Percentiles rank a stretch among this genome's conserved stretches.
Evolutionary conservation across 129 eudicot species (phyloP).

Genomic region (Apium graveolens): DNA sequence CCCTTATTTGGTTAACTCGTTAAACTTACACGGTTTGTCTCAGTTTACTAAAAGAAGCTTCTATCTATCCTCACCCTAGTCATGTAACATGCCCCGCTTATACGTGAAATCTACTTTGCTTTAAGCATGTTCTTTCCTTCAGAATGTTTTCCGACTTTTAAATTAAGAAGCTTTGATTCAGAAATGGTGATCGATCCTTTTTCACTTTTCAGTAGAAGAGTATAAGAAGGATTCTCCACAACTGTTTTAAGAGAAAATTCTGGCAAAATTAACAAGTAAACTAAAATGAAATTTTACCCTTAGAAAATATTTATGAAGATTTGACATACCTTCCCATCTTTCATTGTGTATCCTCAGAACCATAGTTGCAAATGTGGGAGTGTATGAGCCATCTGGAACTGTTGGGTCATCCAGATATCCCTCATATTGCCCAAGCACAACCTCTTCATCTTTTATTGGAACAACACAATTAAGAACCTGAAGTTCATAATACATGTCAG

Average conservation of each 20-base stretch:
- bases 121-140: background rate
- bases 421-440: conserved; percentile 92
- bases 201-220: background rate
- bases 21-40: background rate
- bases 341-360: conserved; percentile 81
- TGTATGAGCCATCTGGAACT: conserved; percentile 81
- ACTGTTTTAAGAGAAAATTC: background rate
- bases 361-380: conserved; percentile 92
- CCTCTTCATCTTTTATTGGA: conserved; percentile 74
- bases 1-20: background rate
- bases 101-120: background rate
- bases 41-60: background rate
- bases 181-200: background rate
- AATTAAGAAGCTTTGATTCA: background rate
- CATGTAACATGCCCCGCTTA: background rate
- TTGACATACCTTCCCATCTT: conserved; percentile 88
- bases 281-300: background rate
- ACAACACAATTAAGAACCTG: conserved; percentile 87
- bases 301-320: background rate
- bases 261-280: background rate
- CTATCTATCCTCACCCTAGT: background rate
- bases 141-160: background rate
- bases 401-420: conserved; percentile 88
- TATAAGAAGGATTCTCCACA: background rate
- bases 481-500: conserved; percentile 3